Percentiles rank a stretch among this genome's conserved stretches.
Conservation (phyloP, 2,329 filamentous ascomycete species). For the Epichloe scottii region DNA sequence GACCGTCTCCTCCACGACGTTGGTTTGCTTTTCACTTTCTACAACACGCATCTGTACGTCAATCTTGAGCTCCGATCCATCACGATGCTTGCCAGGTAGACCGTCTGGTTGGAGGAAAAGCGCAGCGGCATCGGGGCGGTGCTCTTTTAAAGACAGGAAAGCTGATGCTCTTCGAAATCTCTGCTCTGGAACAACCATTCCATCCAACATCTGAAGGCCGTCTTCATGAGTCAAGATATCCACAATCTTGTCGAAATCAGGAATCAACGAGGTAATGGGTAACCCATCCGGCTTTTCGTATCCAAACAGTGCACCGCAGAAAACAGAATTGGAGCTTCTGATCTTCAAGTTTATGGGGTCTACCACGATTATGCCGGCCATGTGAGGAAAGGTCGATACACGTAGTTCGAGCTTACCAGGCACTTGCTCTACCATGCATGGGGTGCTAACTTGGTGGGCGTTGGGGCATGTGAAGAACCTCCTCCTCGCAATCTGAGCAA, state of each 20-base stretch:
- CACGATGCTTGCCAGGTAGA: slow-evolving; percentile 72
- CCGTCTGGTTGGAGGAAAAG: slow-evolving; percentile 78
- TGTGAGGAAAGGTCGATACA: slow-evolving; percentile 90
- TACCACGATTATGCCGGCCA: slow-evolving; percentile 90
- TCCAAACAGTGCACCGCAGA: slow-evolving; percentile 85
- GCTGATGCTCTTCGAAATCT: slow-evolving; percentile 85
- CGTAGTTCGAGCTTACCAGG: slow-evolving; percentile 59
- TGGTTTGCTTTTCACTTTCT: slow-evolving; percentile 63
- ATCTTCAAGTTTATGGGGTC: slow-evolving; percentile 67
- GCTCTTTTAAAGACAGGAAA: slow-evolving; percentile 71
- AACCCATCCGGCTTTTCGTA: slow-evolving; percentile 73
- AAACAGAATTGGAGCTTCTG: slow-evolving; percentile 88
- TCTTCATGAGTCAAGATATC: slow-evolving; percentile 77
- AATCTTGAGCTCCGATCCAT: slow-evolving; percentile 83
- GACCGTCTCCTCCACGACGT: slow-evolving; percentile 50
- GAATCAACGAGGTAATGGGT: slow-evolving; percentile 67
- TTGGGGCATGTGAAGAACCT: slow-evolving; percentile 81
- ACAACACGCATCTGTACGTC: slow-evolving; percentile 96
- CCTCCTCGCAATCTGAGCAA: slow-evolving; percentile 57
- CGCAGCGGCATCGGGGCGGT: slow-evolving; percentile 62
- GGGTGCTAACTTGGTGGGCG: slow-evolving; percentile 65
- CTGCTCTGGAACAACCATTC: slow-evolving; percentile 94
- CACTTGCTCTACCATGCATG: slow-evolving; percentile 66
- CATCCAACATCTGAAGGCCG: slow-evolving; percentile 69
- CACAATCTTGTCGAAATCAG: slow-evolving; percentile 75